Base-by-base conservation (phyloP, 2,329 filamentous ascomycete genomes). In the Botrytis elliptica region DNA sequence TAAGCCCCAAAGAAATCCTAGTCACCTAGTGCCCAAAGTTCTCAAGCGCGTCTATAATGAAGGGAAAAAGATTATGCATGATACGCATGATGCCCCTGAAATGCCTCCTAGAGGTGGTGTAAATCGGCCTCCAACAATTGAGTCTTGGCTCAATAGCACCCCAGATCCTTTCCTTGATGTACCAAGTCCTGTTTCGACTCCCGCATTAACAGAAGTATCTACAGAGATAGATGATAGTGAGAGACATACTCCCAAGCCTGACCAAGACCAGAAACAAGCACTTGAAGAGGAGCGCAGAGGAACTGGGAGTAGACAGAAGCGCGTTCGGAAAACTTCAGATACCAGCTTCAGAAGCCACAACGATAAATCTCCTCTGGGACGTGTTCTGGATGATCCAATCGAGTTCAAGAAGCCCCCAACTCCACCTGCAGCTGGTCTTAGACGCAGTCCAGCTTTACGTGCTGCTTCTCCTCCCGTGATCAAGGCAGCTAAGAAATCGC, bases 21-120 rank as follows among this genome's bases (percentile, higher is more conserved):
- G 88, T 78, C 87, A 91, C 81, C 89, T 88, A 66, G 85, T 90
- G 76, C 88, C 88, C n/a, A 88, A 88, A 59, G 88, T 90, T 12
- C 82, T 91, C 75, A 91, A 90, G 78, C 90, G 89, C 79, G 89
- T 91, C 10, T 85, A 91, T 74, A 88, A 85, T 63, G 89, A 89
- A 74, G 88, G 89, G 68, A 90, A 88, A 81, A 91, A 90, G 81
- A 90, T 91, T 20, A 86, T 91, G 55, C 86, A 89, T 22, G 89
- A 91, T 72, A 86, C 85, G 72, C 86, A 85, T 62, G 89, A 91
- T 69, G 40, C 71, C 18, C 71, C 71, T 33, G 71, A 72, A 49
- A 57, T 69, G 42, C 85, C 88, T 5, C 86, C 86, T 1, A 85
- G 85, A 66, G 84, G 85, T 12, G 82, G 84, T 2, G 82, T 82